Evolutionary conservation across 148 eudicot genomes (phyloP).

Genomic region (Gaultheria prostrata): DNA sequence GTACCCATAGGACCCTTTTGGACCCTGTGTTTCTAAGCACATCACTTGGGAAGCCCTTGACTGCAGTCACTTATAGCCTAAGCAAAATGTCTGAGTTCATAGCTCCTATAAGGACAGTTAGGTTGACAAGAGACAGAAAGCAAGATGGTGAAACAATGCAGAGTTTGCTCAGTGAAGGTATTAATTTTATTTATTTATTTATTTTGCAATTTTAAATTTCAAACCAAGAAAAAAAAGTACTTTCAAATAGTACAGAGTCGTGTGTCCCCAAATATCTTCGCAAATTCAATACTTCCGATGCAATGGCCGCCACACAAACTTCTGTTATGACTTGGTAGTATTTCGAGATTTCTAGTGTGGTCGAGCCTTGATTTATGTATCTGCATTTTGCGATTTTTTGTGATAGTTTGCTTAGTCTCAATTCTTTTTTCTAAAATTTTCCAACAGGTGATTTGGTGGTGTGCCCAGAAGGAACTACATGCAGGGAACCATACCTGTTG

Average conservation of each 20-base stretch:
- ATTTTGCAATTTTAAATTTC: background rate
- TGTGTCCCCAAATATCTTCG: background rate
- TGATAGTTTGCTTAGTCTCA: no score
- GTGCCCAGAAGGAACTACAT: conserved; percentile 90
- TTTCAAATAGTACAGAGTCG: background rate
- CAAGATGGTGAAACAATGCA: conserved; percentile 65
- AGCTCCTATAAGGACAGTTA: conserved; percentile 64
- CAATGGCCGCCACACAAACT: background rate
- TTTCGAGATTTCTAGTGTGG: background rate
- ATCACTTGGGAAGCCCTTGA: conserved; percentile 47
- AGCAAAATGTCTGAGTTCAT: conserved; percentile 72
- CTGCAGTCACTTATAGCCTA: conserved; percentile 79
- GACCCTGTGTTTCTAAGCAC: conserved; percentile 69
- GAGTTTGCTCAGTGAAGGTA: conserved; percentile 56
- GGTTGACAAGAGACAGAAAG: conserved; percentile 63
- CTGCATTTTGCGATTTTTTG: background rate
- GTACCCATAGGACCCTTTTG: conserved; percentile 72
- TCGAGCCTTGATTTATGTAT: background rate
- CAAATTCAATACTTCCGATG: background rate
- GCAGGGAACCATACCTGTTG: conserved; percentile 78
- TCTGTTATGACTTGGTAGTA: background rate
- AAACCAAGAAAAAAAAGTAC: background rate
- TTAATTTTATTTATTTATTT: background rate
- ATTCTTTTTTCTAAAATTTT: background rate
- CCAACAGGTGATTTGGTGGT: conserved; percentile 59